Percentiles rank a stretch among this genome's conserved stretches.
Conservation (phyloP, 225 moss, liverwort and hornwort genomes). For the Lunularia cruciata region DNA sequence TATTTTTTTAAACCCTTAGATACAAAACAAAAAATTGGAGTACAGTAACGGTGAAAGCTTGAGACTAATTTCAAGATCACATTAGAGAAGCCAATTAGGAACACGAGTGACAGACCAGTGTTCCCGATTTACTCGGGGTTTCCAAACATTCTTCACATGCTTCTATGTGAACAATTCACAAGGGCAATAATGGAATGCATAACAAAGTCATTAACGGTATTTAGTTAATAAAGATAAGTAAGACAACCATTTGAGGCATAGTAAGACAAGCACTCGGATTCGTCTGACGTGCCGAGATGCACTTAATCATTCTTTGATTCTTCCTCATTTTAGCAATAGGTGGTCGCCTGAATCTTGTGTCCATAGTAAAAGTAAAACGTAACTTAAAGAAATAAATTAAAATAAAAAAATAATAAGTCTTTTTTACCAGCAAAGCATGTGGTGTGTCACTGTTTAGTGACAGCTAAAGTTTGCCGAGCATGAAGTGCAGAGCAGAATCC, state of each 20-base stretch:
- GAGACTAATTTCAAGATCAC: not conserved
- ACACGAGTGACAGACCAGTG: too few species aligned
- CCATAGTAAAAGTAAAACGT: too few species aligned
- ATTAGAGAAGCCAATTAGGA: too few species aligned
- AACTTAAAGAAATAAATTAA: too few species aligned
- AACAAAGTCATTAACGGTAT: too few species aligned
- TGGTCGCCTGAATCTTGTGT: too few species aligned
- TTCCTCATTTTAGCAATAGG: too few species aligned
- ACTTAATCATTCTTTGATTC: too few species aligned
- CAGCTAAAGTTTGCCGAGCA: not conserved
- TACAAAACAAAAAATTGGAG: not conserved
- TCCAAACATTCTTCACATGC: not conserved
- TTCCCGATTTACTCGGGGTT: too few species aligned
- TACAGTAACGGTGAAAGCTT: not conserved
- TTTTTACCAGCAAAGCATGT: not conserved
- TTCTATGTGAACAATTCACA: not conserved
- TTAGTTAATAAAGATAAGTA: too few species aligned
- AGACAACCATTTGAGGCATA: not conserved
- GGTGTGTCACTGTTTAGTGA: not conserved
- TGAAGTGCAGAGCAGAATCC: not conserved
- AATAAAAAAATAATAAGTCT: not conserved
- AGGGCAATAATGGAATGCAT: not conserved
- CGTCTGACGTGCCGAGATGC: too few species aligned
- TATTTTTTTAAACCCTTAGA: too few species aligned
- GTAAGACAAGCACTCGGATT: not conserved